A percentile compares a stretch with the other conserved stretches of the same genome.
These are phyloP conservation scores for Myrica gale DNA, from an alignment of 306 rosid genomes.

Conservation along the genomic window DNA sequence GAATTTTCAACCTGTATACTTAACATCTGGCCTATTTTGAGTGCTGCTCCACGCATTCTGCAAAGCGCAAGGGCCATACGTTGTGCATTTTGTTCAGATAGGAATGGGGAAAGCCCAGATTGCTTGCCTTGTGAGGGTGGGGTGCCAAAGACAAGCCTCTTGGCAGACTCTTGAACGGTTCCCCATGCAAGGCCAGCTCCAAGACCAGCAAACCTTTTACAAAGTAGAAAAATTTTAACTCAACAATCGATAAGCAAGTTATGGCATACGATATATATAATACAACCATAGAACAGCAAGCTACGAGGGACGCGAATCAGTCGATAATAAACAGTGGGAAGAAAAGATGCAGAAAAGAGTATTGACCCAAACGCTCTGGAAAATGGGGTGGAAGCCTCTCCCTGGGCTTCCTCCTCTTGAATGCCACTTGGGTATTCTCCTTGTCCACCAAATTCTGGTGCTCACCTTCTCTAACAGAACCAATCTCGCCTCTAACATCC, in stretches of 20 bases:
- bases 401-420: conserved; percentile 5
- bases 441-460: background rate
- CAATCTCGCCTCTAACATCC: background rate
- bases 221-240: background rate
- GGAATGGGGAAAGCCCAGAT: conserved; percentile 57
- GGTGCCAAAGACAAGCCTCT: conserved; percentile 72
- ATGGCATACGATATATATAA: background rate
- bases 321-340: too few relatives aligned
- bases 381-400: conserved; percentile 52
- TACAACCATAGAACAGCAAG: background rate
- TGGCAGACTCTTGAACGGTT: conserved; percentile 85
- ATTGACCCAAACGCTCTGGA: conserved; percentile 53
- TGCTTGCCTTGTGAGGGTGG: conserved; percentile 43
- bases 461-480: conserved; percentile 16
- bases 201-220: conserved; percentile 72
- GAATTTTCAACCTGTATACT: conserved; percentile 95
- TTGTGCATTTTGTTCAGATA: conserved; percentile 78
- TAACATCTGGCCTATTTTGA: conserved; percentile 93
- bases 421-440: background rate
- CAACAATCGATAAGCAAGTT: background rate
- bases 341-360: background rate
- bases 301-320: too few relatives aligned
- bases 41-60: conserved; percentile 96
- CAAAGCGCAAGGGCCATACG: conserved; percentile 87
- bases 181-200: conserved; percentile 98